A percentile compares a stretch with the other conserved stretches of the same genome.
These are phyloP conservation scores for Aspergillus hiratsukae DNA, from an alignment of 2,329 filamentous ascomycete species.

Conservation along the genomic window DNA sequence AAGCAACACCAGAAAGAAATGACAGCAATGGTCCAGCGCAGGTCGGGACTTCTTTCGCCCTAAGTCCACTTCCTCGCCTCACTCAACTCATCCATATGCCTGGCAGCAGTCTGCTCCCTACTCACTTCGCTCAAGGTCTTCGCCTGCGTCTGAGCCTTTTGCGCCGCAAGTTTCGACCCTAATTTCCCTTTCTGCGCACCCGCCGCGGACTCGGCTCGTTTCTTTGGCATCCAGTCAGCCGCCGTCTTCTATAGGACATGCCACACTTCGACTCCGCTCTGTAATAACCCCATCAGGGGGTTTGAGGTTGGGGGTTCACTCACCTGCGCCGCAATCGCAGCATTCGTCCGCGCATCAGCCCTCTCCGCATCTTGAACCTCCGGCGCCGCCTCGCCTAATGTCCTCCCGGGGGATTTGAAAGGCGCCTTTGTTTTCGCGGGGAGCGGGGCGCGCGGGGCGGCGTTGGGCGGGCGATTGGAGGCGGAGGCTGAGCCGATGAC, in stretches of 20 bases:
- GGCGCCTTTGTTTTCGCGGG: conserved; percentile 38
- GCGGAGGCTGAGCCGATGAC: conserved; percentile 57
- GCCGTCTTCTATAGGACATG: background rate
- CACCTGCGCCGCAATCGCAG: conserved; percentile 82
- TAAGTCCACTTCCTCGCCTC: conserved; percentile 57
- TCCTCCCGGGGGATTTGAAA: conserved; percentile 51
- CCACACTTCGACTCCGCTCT: no score
- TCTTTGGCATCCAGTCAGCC: conserved; percentile 43
- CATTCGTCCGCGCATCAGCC: conserved; percentile 64
- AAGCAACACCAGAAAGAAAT: background rate
- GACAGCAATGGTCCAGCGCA: background rate
- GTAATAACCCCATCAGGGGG: no score
- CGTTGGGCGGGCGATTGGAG: conserved; percentile 26
- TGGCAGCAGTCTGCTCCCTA: conserved; percentile 58
- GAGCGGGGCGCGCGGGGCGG: conserved; percentile 49
- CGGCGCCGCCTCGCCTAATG: conserved; percentile 53
- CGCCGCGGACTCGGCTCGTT: conserved; percentile 57
- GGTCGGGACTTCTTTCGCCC: conserved; percentile 4
- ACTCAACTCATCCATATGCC: conserved; percentile 63
- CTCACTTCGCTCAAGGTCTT: conserved; percentile 66
- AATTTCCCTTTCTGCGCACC: conserved; percentile 59
- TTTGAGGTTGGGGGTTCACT: conserved; percentile 31
- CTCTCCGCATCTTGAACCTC: conserved; percentile 4
- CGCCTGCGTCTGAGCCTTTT: conserved; percentile 68
- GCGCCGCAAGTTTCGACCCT: conserved; percentile 63